These are phyloP conservation scores for Zygosaccharomyces kombuchaensis DNA, from an alignment of 805 yeast species.

Conservation along the genomic window DNA sequence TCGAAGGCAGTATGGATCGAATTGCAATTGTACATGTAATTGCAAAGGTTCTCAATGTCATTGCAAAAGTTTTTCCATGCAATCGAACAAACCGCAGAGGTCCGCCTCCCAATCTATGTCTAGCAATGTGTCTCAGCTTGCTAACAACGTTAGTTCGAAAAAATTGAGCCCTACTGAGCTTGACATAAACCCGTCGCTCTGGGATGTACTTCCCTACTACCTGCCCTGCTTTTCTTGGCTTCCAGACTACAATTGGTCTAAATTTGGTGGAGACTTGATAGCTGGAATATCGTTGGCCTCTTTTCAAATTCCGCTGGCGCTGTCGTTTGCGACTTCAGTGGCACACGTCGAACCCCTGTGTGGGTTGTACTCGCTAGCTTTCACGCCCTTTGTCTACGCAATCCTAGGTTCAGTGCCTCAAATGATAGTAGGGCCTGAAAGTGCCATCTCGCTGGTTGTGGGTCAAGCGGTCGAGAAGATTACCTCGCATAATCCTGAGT, in stretches of 20 bases:
- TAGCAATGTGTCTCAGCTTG: background rate
- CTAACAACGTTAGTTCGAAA: conserved; percentile 7
- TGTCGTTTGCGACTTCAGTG: conserved; percentile 68
- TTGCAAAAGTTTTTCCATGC: background rate
- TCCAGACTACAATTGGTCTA: conserved; percentile 41
- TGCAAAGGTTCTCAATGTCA: background rate
- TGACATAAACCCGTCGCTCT: conserved; percentile 12
- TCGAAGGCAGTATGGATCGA: conserved; percentile 1
- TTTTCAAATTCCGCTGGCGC: conserved; percentile 82
- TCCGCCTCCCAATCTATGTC: background rate
- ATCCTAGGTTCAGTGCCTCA: conserved; percentile 82
- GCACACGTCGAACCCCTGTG: conserved; percentile 80
- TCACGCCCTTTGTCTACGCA: conserved; percentile 75
- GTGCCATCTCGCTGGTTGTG: conserved; percentile 75
- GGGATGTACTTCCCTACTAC: conserved; percentile 49
- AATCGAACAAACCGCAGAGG: background rate
- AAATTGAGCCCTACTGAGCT: conserved; percentile 7
- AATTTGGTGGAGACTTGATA: conserved; percentile 55
- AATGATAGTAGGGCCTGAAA: conserved; percentile 89
- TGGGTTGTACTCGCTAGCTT: conserved; percentile 71
- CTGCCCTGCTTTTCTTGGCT: conserved; percentile 67
- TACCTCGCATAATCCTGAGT: conserved; percentile 39
- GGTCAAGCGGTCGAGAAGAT: conserved; percentile 72
- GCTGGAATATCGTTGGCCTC: conserved; percentile 89
- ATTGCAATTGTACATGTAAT: background rate